Evolutionary conservation across 2,329 filamentous ascomycete species (phyloP), one percentile per base, ranked within the genome.

Genomic region (Cercospora berteroae): DNA sequence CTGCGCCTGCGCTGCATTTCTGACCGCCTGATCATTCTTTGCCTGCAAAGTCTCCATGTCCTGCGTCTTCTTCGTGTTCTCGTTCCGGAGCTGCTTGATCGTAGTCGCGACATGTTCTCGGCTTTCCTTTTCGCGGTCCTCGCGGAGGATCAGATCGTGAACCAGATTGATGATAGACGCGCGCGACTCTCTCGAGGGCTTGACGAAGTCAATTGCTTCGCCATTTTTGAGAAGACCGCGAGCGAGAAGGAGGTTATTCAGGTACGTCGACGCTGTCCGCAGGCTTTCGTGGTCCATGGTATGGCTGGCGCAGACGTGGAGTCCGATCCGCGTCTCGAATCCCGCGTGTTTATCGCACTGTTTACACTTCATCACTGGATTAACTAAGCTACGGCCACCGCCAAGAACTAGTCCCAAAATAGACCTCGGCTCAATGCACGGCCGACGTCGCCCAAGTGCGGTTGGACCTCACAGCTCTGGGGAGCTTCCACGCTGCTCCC

Each of bases 111-210:
- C 84, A 33, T 88, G 89, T 79, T 97, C 94, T 74, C 92, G 90
- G 78, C 96, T 90, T 71, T 95, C 91, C 70, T 93, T 91, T 80
- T 97, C 94, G 77, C 93, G 91, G 91, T 99, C 95, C 83, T 94
- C 88, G 72, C 94, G 88, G 68, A 97, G 79, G 67, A 99, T 92
- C 73, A 99, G 81, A 77, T 99, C 95, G 79, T 99, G 97, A 59
- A 99, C 88, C 25, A 99, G 86, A 77, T 94, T 91, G 81, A 99
- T 97, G 74, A 98, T 89, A 72, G 89, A 88, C 20, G 91, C 90
- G 89, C 95, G 94, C 18, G 91, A 91, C 60, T 86, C 87, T 75
- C 86, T 85, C 42, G 87, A 84, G 18, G 86, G 87, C 70, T 89
- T 87, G 67, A 84, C 85, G 78, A 99, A 99, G 79, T 97, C 90